These are phyloP conservation scores for Claviceps digitariae DNA, from an alignment of 2,329 filamentous ascomycete species.

Conservation along the genomic window DNA sequence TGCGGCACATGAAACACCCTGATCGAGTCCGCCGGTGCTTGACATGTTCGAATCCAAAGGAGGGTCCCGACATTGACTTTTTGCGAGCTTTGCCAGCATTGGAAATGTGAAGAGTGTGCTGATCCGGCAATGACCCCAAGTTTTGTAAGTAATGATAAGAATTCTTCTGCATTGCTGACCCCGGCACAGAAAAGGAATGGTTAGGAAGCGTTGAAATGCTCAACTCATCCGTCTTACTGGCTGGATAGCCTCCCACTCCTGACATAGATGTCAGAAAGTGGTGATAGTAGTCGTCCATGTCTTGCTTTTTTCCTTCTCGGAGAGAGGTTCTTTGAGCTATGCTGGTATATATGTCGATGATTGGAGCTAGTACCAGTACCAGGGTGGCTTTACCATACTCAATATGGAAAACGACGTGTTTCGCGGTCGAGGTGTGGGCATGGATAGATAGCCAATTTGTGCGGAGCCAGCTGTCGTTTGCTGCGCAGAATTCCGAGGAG, in stretches of 20 bases:
- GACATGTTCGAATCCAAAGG: conserved; percentile 48
- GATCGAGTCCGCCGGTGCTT: conserved; percentile 90
- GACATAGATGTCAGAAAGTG: conserved; percentile 41
- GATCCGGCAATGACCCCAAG: conserved; percentile 36
- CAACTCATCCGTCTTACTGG: conserved; percentile 25
- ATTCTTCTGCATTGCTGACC: conserved; percentile 23
- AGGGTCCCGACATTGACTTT: conserved; percentile 30
- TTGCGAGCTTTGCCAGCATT: conserved; percentile 37
- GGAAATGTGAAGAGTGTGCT: conserved; percentile 31
- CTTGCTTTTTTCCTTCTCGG: neutral
- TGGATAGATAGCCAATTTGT: conserved; percentile 3
- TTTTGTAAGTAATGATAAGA: conserved; percentile 35
- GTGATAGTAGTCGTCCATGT: conserved; percentile 44
- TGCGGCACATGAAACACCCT: conserved; percentile 84
- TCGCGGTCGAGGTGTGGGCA: conserved; percentile 4
- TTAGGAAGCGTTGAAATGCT: conserved; percentile 23
- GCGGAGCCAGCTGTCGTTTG: conserved; percentile 4
- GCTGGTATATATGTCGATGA: conserved; percentile 4
- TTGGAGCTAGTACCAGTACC: conserved; percentile 3
- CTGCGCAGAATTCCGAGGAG: conserved; percentile 5
- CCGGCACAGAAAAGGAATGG: conserved; percentile 14
- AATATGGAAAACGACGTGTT: conserved; percentile 3
- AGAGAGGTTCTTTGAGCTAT: neutral
- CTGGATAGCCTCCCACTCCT: conserved; percentile 26
- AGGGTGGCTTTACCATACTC: conserved; percentile 4